Percentiles rank a stretch among this genome's conserved stretches.
Conservation (phyloP, 768 basidiomycete species). For the Hydnomerulius pinastri region DNA sequence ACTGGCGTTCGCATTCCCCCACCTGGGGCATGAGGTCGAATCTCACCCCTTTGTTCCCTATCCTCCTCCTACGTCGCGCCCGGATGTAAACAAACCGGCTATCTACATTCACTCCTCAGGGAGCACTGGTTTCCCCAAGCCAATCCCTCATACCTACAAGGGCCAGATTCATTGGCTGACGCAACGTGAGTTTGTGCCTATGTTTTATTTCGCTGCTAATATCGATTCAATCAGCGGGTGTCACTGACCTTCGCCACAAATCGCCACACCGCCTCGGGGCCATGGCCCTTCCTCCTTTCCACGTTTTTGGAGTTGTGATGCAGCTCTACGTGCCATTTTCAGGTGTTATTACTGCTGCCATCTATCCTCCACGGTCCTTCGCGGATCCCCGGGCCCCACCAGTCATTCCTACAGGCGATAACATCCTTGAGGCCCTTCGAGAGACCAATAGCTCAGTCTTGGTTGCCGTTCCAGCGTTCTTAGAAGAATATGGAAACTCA, state of each 20-base stretch:
- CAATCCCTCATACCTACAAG: slow-evolving; percentile 34
- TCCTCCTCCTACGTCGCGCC: background rate
- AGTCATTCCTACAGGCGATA: slow-evolving; percentile 20
- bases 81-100: slow-evolving; percentile 31
- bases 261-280: slow-evolving; percentile 23
- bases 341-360: slow-evolving; percentile 19
- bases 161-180: slow-evolving; percentile 33
- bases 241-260: too few relatives aligned
- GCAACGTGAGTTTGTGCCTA: slow-evolving; percentile 32
- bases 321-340: slow-evolving; percentile 37
- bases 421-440: slow-evolving; percentile 16
- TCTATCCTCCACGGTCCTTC: slow-evolving; percentile 35
- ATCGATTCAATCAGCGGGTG: too few relatives aligned
- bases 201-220: too few relatives aligned
- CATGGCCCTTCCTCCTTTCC: slow-evolving; percentile 42
- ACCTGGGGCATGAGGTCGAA: slow-evolving; percentile 31
- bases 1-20: slow-evolving; percentile 32
- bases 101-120: slow-evolving; percentile 45
- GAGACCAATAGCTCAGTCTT: slow-evolving; percentile 10
- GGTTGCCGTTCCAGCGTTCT: slow-evolving; percentile 20
- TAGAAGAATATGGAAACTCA: slow-evolving; percentile 15
- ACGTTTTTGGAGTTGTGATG: slow-evolving; percentile 33
- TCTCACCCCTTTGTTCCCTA: slow-evolving; percentile 3
- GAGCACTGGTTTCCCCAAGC: slow-evolving; percentile 45
- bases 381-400: slow-evolving; percentile 9